Evolutionary conservation across 2,329 filamentous ascomycete species (phyloP), one percentile per base, ranked within the genome.

Genomic region (Septoria petroselini): DNA sequence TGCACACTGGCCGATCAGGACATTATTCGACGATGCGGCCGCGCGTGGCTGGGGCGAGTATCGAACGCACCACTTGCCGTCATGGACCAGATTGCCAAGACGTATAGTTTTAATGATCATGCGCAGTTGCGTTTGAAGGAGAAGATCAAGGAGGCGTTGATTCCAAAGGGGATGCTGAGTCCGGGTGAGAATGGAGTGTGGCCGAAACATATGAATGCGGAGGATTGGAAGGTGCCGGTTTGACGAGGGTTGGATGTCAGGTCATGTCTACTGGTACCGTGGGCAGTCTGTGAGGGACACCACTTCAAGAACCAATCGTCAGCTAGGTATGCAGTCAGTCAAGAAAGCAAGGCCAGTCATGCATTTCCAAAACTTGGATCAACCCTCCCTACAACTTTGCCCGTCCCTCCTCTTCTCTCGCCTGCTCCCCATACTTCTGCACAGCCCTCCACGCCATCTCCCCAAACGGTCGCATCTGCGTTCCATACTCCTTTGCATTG

Each of bases 391-490:
- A 58, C 31, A 58, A 38, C 47, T 46, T 59, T 34, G 57, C 37
- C 35, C 45, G 57, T 15, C 43, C 43, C 34, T 43, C 35, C 41
- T 52, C 54, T 34, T 53, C 60, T 63, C 71, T 58, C 60, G 65
- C 57, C 58, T 63, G 58, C 50, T 57, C 66, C 65, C 58, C 60
- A 34, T 60, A 62, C 59, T 73, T 70, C 62, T 78, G 68, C 50
- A 91, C 84, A 60, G 89, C 71, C 50, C 78, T 75, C 88, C 90
- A 96, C 4, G 89, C 88, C 61, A 86, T 76, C 69, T 88, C 77
- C 0, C 85, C 90, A 74, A 91, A 81, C 17, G 86, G 83, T 38
- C 74, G 77, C 71, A 87, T 83, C 67, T 81, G 80, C 48, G 73
- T 73, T 1, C 78, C 89, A 70, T 95, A 88, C 34, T 83, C 77